Percentiles rank a stretch among this genome's conserved stretches.
Conservation (phyloP, 345 rosid species). For the Melaleuca quinquenervia region DNA sequence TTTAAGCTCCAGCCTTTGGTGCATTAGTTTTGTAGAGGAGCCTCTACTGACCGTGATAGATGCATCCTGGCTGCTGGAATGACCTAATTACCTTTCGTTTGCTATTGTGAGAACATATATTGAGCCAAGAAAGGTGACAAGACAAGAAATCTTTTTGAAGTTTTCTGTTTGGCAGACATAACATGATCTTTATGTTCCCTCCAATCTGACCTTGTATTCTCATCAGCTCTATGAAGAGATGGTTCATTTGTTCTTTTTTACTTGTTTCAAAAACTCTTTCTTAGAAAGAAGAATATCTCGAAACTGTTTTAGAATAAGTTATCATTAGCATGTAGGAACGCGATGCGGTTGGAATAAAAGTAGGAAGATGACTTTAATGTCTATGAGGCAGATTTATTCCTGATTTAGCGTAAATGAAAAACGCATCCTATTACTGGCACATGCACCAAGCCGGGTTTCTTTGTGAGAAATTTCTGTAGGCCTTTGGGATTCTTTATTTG, state of each 20-base stretch:
- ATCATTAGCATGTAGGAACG: not conserved
- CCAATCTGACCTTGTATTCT: not conserved
- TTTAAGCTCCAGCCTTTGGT: not conserved
- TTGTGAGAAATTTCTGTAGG: not conserved
- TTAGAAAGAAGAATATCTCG: not conserved
- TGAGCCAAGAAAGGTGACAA: not conserved
- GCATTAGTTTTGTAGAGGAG: not conserved
- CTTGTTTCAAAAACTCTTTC: not conserved
- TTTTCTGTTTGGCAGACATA: not conserved
- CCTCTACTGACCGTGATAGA: not conserved
- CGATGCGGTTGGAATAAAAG: not conserved
- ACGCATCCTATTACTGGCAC: not conserved
- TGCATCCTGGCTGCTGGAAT: not conserved
- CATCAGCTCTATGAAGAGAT: not conserved
- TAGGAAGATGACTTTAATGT: not conserved
- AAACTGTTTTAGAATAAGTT: not conserved
- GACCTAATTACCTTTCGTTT: not conserved
- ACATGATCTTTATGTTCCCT: not conserved
- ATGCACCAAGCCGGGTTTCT: not conserved
- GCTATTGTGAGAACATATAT: not conserved
- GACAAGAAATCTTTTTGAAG: not conserved
- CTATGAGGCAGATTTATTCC: not conserved
- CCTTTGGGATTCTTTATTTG: not conserved
- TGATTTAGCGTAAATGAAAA: not conserved
- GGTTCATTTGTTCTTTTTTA: not conserved